These are phyloP conservation scores for Syzygium grande DNA, from an alignment of 345 rosid genomes.

Conservation along the genomic window DNA sequence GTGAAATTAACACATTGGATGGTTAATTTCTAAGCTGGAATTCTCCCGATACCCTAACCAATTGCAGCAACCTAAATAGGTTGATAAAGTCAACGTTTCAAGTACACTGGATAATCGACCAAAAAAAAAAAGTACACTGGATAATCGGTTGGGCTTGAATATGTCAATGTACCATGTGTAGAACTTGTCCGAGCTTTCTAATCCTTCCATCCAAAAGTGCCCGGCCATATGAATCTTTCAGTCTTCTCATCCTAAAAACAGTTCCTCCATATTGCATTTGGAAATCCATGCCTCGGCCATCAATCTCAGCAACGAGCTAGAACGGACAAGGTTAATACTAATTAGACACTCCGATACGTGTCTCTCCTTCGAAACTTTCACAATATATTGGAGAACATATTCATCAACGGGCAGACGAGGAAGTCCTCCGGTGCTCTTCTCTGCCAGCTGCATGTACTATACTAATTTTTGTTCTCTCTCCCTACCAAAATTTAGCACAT, in stretches of 20 bases:
- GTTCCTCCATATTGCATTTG: not conserved
- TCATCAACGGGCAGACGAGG: not conserved
- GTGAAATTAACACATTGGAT: not conserved
- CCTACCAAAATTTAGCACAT: not conserved
- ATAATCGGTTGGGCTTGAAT: not conserved
- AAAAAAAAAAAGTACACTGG: not conserved
- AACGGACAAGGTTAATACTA: not conserved
- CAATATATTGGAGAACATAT: not conserved
- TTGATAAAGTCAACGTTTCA: not conserved
- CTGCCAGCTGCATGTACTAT: not conserved
- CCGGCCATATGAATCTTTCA: not conserved
- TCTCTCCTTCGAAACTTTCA: not conserved
- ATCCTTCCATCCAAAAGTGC: not conserved
- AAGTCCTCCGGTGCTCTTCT: not conserved
- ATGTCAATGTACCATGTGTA: not conserved
- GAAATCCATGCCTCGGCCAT: not conserved
- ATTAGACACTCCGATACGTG: not conserved
- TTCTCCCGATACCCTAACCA: not conserved
- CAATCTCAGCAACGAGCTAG: not conserved
- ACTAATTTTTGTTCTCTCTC: not conserved
- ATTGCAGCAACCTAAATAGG: not conserved
- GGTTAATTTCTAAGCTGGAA: not conserved
- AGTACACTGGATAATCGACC: not conserved
- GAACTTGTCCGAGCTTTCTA: not conserved
- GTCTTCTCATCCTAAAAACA: not conserved